These are phyloP conservation scores for Phytophthora ohioensis DNA, from an alignment of 352 stramenopile genomes.

Conservation along the genomic window DNA sequence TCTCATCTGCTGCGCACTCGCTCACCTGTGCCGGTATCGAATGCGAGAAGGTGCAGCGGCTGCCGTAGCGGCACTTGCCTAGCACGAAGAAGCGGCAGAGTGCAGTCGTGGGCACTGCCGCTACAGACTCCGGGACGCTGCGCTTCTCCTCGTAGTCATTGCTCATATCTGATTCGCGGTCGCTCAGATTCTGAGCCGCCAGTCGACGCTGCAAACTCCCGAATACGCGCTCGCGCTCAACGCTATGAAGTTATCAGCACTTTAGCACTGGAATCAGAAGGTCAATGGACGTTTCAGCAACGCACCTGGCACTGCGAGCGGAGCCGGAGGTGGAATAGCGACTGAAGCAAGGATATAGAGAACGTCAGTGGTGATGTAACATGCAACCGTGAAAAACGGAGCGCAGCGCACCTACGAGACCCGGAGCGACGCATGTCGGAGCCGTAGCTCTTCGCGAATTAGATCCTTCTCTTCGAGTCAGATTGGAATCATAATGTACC, in stretches of 20 bases:
- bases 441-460: slow-evolving; percentile 27
- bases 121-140: slow-evolving; percentile 3
- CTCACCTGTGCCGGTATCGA: slow-evolving; percentile 40
- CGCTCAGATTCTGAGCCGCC: slow-evolving; percentile 8
- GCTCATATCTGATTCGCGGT: not conserved
- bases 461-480: slow-evolving; percentile 37
- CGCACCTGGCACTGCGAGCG: slow-evolving; percentile 26
- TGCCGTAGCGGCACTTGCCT: slow-evolving; percentile 77
- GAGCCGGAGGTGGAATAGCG: slow-evolving; percentile 9
- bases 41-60: slow-evolving; percentile 81
- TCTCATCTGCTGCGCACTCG: slow-evolving; percentile 44
- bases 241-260: slow-evolving; percentile 15
- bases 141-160: slow-evolving; percentile 32
- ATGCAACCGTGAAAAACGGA: not conserved
- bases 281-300: not conserved
- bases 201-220: slow-evolving; percentile 28
- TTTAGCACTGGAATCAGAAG: slow-evolving; percentile 9
- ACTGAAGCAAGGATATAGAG: slow-evolving; percentile 5
- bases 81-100: slow-evolving; percentile 86
- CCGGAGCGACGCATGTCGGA: slow-evolving; percentile 28
- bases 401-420: slow-evolving; percentile 26
- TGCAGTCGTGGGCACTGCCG: slow-evolving; percentile 33
- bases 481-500: slow-evolving; percentile 31
- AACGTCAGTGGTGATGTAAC: not conserved
- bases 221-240: slow-evolving; percentile 16